Base-by-base conservation (phyloP, 2,329 filamentous ascomycete genomes). In the Tolypocladium amazonense region DNA sequence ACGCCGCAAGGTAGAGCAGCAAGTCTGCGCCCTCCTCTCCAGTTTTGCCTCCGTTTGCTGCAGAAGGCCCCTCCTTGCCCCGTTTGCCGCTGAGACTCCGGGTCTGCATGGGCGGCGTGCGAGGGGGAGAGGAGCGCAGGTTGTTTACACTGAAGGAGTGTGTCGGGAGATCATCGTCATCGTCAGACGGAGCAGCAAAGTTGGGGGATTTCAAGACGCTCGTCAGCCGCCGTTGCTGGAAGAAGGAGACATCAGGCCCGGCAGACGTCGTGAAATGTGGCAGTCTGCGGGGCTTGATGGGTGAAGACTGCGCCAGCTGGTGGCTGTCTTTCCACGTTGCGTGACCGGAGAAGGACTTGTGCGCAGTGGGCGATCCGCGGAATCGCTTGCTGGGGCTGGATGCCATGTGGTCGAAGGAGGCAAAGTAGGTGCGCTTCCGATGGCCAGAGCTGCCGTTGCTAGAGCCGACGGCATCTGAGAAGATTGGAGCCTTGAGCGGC, bases 1-100 rank as follows among this genome's bases (percentile, higher is more conserved):
- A 97, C 57, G 91, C 90, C 56, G 92, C 92, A 20, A 97, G 84
- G 72, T 93, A 97, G 45, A 93, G 79, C 30, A 94, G 77, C 43
- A 93, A 76, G 71, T 91, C 89, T 20, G 88, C 89, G 37, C 91
- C 92, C 69, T 96, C 90, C 69, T 94, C 87, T 61, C 86, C 88
- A 1, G 79, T 75, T 70, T 87, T 88, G 62, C 82, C 80, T 55
- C 76, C 78, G 57, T 78, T 71, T 61, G 74, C 59, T 67, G 69
- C 72, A 66, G 67, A 67, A 60, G 71, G 72, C 65, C 77, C 79
- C 59, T 80, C 80, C 64, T 76, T 81, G 71, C 70, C 79, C 60
- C 76, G 79, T 62, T 76, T 76, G 64, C 74, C 74, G 60, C 75
- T 62, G 66, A 81, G 71, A 66, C 75, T 71, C 66, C 82, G 78